phyloP scores from a whole-genome alignment of 768 basidiomycete species.

The Tubosaeta sp. region DNA sequence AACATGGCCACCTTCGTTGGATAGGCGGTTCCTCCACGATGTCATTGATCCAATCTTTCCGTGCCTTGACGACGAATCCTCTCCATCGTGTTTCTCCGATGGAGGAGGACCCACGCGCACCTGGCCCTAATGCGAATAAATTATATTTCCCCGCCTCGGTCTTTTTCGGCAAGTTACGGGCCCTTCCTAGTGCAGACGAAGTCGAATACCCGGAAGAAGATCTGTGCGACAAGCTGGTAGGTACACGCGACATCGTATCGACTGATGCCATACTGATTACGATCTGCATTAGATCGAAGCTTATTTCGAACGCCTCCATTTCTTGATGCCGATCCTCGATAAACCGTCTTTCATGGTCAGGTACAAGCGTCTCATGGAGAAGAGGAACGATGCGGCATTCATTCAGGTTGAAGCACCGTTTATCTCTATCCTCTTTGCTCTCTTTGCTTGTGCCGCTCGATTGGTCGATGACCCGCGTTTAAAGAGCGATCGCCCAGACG shows the following conservation, averaged over 20 bases:
- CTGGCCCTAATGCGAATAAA: conserved; percentile 77
- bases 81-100: conserved; percentile 76
- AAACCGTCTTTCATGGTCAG: conserved; percentile 76
- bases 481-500: conserved; percentile 55
- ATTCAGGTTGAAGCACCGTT: conserved; percentile 68
- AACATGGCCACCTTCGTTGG: conserved; percentile 89
- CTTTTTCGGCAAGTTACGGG: conserved; percentile 81
- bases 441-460: conserved; percentile 85
- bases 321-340: conserved; percentile 82
- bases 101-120: conserved; percentile 77
- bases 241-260: conserved; percentile 28
- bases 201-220: conserved; percentile 85
- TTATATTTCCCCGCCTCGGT: conserved; percentile 85
- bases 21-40: conserved; percentile 90
- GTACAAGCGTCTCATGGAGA: conserved; percentile 74
- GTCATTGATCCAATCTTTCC: conserved; percentile 88
- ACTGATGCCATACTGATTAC: conserved; percentile 20
- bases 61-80: conserved; percentile 67
- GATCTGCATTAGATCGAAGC: conserved; percentile 61
- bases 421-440: conserved; percentile 77
- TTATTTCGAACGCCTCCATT: conserved; percentile 85
- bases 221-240: conserved; percentile 79
- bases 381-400: conserved; percentile 46
- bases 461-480: conserved; percentile 73
- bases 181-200: conserved; percentile 78